These are phyloP conservation scores for Agaricus bisporus DNA, from an alignment of 768 basidiomycete genomes.

Conservation along the genomic window DNA sequence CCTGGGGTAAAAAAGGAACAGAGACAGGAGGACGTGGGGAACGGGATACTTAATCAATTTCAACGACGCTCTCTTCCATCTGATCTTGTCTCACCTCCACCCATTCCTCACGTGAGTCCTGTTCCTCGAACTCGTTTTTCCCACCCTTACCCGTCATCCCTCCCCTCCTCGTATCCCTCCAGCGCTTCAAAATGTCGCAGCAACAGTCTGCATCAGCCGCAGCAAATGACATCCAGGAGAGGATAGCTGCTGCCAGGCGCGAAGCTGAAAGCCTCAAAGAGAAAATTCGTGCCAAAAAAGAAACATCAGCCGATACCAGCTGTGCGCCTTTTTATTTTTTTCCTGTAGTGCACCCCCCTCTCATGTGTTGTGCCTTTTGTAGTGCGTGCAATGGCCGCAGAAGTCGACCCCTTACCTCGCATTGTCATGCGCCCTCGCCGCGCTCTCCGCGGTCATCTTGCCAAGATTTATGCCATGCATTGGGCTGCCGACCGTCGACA, in stretches of 20 bases:
- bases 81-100: constrained; percentile 7
- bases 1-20: no score
- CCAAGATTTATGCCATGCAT: constrained; percentile 99
- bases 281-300: constrained; percentile 94
- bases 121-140: constrained; percentile 10
- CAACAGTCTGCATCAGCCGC: constrained; percentile 7
- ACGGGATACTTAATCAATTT: no score
- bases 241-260: constrained; percentile 93
- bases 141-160: constrained; percentile 13
- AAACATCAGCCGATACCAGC: constrained; percentile 97
- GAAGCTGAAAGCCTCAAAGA: constrained; percentile 98
- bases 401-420: constrained; percentile 92
- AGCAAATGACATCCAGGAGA: constrained; percentile 67
- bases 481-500: constrained; percentile 97
- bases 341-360: not conserved
- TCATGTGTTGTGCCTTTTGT: constrained; percentile 12
- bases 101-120: constrained; percentile 14
- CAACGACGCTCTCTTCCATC: constrained; percentile 8
- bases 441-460: constrained; percentile 93
- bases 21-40: no score
- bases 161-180: constrained; percentile 11
- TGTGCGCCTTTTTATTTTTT: constrained; percentile 48
- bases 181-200: constrained; percentile 10
- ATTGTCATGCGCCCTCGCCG: constrained; percentile 96
- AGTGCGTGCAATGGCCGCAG: constrained; percentile 99